phyloP scores from a whole-genome alignment of 805 yeast species.

The Candida berthetii region DNA sequence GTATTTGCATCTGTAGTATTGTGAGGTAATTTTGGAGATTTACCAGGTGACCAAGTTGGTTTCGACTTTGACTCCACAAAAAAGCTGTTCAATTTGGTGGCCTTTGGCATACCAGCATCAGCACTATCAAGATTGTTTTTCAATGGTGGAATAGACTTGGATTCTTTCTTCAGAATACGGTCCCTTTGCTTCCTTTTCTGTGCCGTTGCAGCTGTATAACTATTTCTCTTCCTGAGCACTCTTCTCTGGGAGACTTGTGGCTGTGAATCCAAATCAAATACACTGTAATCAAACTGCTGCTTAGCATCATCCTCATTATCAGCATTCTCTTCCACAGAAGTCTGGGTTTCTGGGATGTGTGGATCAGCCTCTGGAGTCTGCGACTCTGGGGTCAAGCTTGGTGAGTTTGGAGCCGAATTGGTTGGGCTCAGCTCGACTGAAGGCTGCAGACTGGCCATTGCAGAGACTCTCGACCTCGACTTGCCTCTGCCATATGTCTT shows the following conservation, averaged over 20 bases:
- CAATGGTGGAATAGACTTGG: too few relatives aligned
- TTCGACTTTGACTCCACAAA: slow-evolving; percentile 17
- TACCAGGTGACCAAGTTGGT: slow-evolving; percentile 16
- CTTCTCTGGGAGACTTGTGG: too few relatives aligned
- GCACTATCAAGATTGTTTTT: too few relatives aligned
- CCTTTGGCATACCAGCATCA: too few relatives aligned
- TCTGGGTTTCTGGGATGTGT: neutral
- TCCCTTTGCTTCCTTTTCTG: too few relatives aligned
- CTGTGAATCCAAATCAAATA: too few relatives aligned
- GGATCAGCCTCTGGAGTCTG: neutral
- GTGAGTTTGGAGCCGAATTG: neutral
- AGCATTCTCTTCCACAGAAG: neutral
- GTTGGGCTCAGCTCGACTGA: neutral
- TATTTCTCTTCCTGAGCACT: too few relatives aligned
- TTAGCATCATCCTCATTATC: neutral
- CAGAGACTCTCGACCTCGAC: neutral
- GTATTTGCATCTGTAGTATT: too few relatives aligned
- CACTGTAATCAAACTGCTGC: neutral
- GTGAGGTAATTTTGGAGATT: neutral
- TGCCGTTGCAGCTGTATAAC: too few relatives aligned
- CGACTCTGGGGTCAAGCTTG: neutral
- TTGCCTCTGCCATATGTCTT: neutral
- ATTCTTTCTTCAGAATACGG: too few relatives aligned
- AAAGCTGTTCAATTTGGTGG: slow-evolving; percentile 5
- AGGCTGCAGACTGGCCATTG: neutral